Base-by-base conservation (phyloP, 441 rosid species). In the Gossypium gossypioides region DNA sequence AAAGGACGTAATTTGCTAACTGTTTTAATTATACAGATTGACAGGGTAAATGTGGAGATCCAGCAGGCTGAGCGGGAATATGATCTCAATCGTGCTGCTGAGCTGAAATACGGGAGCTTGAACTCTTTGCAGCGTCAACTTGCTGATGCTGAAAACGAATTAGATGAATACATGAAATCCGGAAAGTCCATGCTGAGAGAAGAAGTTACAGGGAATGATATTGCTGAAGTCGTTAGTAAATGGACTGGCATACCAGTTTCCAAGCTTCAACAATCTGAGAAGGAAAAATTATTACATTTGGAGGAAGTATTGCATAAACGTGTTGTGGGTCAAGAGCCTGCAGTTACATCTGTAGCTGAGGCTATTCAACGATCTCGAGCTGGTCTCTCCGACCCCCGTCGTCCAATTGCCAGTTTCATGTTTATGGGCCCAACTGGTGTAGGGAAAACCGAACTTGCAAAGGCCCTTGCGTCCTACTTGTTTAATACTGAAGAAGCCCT, bases 371-470 rank as follows among this genome's bases (percentile, higher is more conserved):
- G 99, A 37, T 95, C 99, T 68, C 91, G 99, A 77, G 97, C 96
- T 18, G 98, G 98, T 50, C 91, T 95, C 15, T 87, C 98, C 3
- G 99, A 96, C 79, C 99, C 99, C 59, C 87, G 86, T 15, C 92
- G 97, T 69, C 99, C 99, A 34, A 96, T 96, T 34, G 98, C 99
- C 68, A 88, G 96, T 75, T 90, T 96, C 84, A 93, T 96, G 98
- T 91, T 96, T 75, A 93, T 91, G 97, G 99, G 99, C 65, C 98
- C 99, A 16, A 93, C 99, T 21, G 98, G 99, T 76, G 98, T 96
- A 71, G 98, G 99, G 10, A 96, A 96, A 85, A 96, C 99, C 7
- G 98, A 96, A 79, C 74, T 96, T 68, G 98, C 99, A 2, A 93
- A 93, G 82, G 90, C 97, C 51, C 87, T 96, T 18, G 98, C 99